These are phyloP conservation scores for Blastocystis sp. DNA, from an alignment of 352 stramenopile genomes.

Conservation along the genomic window DNA sequence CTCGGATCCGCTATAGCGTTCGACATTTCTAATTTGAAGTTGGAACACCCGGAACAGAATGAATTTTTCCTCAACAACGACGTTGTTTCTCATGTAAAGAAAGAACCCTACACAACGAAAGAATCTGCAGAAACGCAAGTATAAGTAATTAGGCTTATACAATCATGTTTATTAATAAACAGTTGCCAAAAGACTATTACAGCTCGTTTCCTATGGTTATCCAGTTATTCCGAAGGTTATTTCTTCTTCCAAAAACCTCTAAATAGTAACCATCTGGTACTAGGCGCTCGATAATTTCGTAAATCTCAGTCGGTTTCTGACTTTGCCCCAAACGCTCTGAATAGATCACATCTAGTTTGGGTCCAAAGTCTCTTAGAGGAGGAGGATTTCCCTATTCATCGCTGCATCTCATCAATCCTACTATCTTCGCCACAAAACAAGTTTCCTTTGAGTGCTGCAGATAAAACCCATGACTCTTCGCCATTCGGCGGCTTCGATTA, in stretches of 20 bases:
- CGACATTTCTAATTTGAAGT: background rate
- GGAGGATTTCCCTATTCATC: constrained; percentile 63
- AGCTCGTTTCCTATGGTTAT: constrained; percentile 61
- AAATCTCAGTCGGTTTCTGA: constrained; percentile 67
- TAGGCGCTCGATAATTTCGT: constrained; percentile 66
- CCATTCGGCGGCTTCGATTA: constrained; percentile 65
- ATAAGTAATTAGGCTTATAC: background rate
- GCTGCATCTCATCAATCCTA: background rate
- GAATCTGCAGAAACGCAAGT: background rate
- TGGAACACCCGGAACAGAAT: background rate
- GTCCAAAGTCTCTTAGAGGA: constrained; percentile 61
- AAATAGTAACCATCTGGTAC: constrained; percentile 66
- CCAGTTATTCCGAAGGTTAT: constrained; percentile 66
- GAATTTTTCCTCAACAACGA: background rate
- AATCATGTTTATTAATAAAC: background rate
- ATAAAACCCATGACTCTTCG: constrained; percentile 67
- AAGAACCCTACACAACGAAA: background rate
- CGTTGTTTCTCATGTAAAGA: background rate
- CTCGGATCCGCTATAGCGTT: background rate
- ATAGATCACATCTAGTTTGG: constrained; percentile 67
- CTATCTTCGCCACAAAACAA: constrained; percentile 65
- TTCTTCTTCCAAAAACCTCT: constrained; percentile 66
- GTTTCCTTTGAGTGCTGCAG: constrained; percentile 67
- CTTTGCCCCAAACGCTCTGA: constrained; percentile 65
- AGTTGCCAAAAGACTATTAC: constrained; percentile 19